Conservation (phyloP, 2,329 filamentous ascomycete species). For the Exophiala viscosa region DNA sequence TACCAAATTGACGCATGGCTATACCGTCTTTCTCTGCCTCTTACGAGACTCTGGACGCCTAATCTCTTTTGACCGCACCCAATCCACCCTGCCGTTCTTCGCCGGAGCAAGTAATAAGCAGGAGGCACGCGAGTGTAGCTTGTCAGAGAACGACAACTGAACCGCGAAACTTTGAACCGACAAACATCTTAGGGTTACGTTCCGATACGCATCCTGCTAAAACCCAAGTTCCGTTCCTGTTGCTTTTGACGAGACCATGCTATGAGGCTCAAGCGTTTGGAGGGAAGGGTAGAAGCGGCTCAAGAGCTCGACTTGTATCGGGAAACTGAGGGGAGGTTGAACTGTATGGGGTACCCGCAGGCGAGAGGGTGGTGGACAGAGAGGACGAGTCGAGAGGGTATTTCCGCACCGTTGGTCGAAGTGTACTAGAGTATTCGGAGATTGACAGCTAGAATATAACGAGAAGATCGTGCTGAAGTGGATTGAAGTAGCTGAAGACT, state of each 20-base stretch:
- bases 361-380: slow-evolving; percentile 38
- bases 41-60: slow-evolving; percentile 46
- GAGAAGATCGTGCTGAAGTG: slow-evolving; percentile 12
- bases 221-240: slow-evolving; percentile 32
- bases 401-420: slow-evolving; percentile 13
- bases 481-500: slow-evolving; percentile 1
- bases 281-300: slow-evolving; percentile 33
- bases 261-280: slow-evolving; percentile 61
- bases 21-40: slow-evolving; percentile 41
- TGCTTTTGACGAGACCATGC: slow-evolving; percentile 48
- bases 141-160: slow-evolving; percentile 66
- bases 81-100: slow-evolving; percentile 35
- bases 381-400: slow-evolving; percentile 19
- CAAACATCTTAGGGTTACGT: slow-evolving; percentile 91
- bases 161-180: slow-evolving; percentile 73
- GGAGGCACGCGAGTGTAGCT: slow-evolving; percentile 48
- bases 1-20: slow-evolving; percentile 42
- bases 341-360: slow-evolving; percentile 52
- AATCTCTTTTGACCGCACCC: slow-evolving; percentile 38
- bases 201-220: slow-evolving; percentile 67
- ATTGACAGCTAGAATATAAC: slow-evolving; percentile 6
- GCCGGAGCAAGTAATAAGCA: slow-evolving; percentile 29
- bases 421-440: slow-evolving; percentile 4
- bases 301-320: slow-evolving; percentile 63
- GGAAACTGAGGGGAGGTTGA: slow-evolving; percentile 77